phyloP scores from a whole-genome alignment of 208 protist species.

The Leishmania guyanensis region DNA sequence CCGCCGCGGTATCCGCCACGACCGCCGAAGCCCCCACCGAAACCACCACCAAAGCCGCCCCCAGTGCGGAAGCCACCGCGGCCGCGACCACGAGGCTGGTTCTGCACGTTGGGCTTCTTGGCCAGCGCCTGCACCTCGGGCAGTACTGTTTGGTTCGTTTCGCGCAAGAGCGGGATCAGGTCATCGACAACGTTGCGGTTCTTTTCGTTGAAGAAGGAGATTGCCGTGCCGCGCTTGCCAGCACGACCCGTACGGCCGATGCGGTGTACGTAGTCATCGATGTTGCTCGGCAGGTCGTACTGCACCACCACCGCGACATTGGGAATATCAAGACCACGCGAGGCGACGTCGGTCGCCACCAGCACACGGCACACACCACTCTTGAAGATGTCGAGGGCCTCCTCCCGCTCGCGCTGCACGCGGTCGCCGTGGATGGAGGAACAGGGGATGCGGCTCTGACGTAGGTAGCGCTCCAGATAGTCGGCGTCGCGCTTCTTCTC shows the following conservation, averaged over 20 bases:
- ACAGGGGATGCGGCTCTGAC: constrained; percentile 71
- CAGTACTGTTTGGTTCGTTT: constrained; percentile 83
- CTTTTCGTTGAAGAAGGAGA: constrained; percentile 96
- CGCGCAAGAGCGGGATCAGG: constrained; percentile 82
- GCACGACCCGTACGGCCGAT: constrained; percentile 99
- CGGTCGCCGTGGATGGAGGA: constrained; percentile 98
- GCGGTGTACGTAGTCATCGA: constrained; percentile 99
- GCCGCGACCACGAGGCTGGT: constrained; percentile 44
- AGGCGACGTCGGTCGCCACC: constrained; percentile 98
- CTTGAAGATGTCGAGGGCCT: constrained; percentile 92
- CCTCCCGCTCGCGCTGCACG: constrained; percentile 92
- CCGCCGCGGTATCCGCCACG: constrained; percentile 24
- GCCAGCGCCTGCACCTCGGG: constrained; percentile 74
- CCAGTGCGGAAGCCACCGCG: constrained; percentile 51
- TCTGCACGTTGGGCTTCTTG: constrained; percentile 81
- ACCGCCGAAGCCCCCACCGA: constrained; percentile 27
- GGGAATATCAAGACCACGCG: constrained; percentile 97
- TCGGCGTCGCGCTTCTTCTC: constrained; percentile 99
- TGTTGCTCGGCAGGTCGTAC: constrained; percentile 97
- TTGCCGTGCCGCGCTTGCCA: constrained; percentile 96
- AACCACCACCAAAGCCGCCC: constrained; percentile 30
- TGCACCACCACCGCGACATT: constrained; percentile 98
- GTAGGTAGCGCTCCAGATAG: constrained; percentile 94
- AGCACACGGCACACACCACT: constrained; percentile 89
- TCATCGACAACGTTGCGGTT: constrained; percentile 92